These are phyloP conservation scores for Talaromyces funiculosus DNA, from an alignment of 2,329 filamentous ascomycete genomes.

Conservation along the genomic window DNA sequence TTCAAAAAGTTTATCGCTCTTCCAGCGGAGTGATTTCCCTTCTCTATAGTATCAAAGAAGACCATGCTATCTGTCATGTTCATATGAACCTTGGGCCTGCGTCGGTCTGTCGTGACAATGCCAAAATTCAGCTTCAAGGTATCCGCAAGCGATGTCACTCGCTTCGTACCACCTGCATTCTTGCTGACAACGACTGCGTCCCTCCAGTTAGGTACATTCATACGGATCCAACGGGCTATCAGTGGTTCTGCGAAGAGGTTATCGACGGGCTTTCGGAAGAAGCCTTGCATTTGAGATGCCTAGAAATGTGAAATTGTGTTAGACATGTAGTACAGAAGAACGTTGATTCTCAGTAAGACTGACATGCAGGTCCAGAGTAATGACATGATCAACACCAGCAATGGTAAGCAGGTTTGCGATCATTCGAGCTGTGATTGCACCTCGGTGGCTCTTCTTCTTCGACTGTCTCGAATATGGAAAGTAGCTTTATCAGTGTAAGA, in stretches of 20 bases:
- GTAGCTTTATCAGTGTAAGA: constrained; percentile 50
- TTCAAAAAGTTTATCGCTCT: not conserved
- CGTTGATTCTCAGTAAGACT: constrained; percentile 24
- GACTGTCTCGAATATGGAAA: constrained; percentile 99
- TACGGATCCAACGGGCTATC: constrained; percentile 89
- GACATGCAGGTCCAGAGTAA: constrained; percentile 90
- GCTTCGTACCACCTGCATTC: constrained; percentile 94
- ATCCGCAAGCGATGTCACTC: constrained; percentile 92
- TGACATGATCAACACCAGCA: constrained; percentile 93
- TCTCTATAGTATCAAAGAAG: constrained; percentile 58
- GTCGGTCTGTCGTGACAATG: constrained; percentile 64
- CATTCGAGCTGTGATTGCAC: constrained; percentile 95
- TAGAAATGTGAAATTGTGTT: constrained; percentile 19
- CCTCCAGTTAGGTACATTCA: constrained; percentile 80
- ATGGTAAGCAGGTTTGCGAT: constrained; percentile 89
- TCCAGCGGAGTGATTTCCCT: constrained; percentile 24
- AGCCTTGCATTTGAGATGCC: constrained; percentile 98
- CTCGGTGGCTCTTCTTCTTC: constrained; percentile 96
- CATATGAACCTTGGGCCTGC: constrained; percentile 41
- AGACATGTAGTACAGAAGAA: constrained; percentile 16
- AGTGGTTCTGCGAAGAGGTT: constrained; percentile 95
- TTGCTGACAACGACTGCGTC: constrained; percentile 95
- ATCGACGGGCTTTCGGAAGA: constrained; percentile 96
- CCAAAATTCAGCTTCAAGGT: constrained; percentile 96
- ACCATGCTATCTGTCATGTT: constrained; percentile 77